phyloP scores from a whole-genome alignment of 768 basidiomycete species.

The Suillus ampliporus region DNA sequence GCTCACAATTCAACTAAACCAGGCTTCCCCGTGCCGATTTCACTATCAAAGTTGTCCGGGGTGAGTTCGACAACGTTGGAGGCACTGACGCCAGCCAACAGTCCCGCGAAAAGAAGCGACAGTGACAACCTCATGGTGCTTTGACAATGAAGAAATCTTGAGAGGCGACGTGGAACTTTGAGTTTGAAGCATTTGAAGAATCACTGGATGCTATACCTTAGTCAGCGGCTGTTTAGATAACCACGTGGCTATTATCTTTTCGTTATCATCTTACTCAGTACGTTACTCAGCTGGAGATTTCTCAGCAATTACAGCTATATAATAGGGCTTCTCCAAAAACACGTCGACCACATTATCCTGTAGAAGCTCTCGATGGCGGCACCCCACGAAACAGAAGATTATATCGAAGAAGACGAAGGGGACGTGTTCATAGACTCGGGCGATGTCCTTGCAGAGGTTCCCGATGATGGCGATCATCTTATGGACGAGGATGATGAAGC shows the following conservation, averaged over 20 bases:
- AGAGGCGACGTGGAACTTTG: conserved; percentile 36
- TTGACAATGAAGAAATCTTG: conserved; percentile 22
- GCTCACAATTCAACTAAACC: conserved; percentile 92
- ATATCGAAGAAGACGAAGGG: conserved; percentile 47
- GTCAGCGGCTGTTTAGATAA: conserved; percentile 17
- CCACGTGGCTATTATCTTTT: conserved; percentile 13
- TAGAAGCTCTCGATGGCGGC: conserved; percentile 27
- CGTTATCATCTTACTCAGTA: conserved; percentile 1
- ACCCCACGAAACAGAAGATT: conserved; percentile 45
- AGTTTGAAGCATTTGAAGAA: background rate
- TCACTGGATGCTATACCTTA: conserved; percentile 8
- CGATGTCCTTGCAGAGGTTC: conserved; percentile 69
- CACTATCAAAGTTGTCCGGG: conserved; percentile 73
- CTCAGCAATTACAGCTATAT: conserved; percentile 23
- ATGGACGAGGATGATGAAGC: conserved; percentile 77
- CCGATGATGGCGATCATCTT: conserved; percentile 66
- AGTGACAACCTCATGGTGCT: conserved; percentile 63
- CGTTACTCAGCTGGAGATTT: conserved; percentile 30
- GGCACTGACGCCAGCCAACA: conserved; percentile 62
- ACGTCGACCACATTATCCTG: background rate
- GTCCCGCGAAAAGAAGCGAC: conserved; percentile 58
- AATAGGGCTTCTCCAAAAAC: conserved; percentile 6
- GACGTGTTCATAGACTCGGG: conserved; percentile 69
- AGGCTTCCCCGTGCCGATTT: conserved; percentile 80
- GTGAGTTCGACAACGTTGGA: conserved; percentile 87